These are phyloP conservation scores for Candida tammaniensis DNA, from an alignment of 805 yeast species.

Conservation along the genomic window DNA sequence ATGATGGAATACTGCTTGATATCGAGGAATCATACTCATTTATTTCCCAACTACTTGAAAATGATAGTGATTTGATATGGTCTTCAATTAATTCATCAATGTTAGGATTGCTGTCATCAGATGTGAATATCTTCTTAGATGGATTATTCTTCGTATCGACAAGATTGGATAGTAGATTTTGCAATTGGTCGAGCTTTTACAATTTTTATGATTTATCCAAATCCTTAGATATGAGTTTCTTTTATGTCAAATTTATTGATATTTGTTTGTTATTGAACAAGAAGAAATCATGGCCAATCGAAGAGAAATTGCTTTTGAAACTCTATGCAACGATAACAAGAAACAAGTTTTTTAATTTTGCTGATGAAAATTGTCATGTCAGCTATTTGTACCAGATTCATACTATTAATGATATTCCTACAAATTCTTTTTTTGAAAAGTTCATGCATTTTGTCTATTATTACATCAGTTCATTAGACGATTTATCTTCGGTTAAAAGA, in stretches of 20 bases:
- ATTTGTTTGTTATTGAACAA: conserved; percentile 23
- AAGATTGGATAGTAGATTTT: conserved; percentile 5
- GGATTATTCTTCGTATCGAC: conserved; percentile 10
- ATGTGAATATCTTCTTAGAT: conserved; percentile 3
- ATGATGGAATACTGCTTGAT: conserved; percentile 1
- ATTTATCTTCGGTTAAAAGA: conserved; percentile 20
- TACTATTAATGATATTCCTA: conserved; percentile 26
- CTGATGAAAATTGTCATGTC: conserved; percentile 30
- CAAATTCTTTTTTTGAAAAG: conserved; percentile 29
- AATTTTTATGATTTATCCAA: conserved; percentile 17
- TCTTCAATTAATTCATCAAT: conserved; percentile 1
- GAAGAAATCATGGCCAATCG: conserved; percentile 14
- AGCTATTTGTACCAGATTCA: conserved; percentile 13
- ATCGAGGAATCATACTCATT: conserved; percentile 7
- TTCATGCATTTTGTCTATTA: conserved; percentile 35
- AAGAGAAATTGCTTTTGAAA: conserved; percentile 27
- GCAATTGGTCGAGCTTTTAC: conserved; percentile 26
- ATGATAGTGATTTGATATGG: conserved; percentile 9
- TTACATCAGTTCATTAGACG: conserved; percentile 26
- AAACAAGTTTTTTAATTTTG: conserved; percentile 34
- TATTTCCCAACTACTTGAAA: conserved; percentile 6
- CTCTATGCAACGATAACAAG: conserved; percentile 29
- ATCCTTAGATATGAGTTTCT: conserved; percentile 14
- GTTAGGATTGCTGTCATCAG: background rate
- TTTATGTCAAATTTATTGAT: conserved; percentile 26